These are phyloP conservation scores for Artemisia argyi DNA, from an alignment of 129 eudicot species.

Conservation along the genomic window DNA sequence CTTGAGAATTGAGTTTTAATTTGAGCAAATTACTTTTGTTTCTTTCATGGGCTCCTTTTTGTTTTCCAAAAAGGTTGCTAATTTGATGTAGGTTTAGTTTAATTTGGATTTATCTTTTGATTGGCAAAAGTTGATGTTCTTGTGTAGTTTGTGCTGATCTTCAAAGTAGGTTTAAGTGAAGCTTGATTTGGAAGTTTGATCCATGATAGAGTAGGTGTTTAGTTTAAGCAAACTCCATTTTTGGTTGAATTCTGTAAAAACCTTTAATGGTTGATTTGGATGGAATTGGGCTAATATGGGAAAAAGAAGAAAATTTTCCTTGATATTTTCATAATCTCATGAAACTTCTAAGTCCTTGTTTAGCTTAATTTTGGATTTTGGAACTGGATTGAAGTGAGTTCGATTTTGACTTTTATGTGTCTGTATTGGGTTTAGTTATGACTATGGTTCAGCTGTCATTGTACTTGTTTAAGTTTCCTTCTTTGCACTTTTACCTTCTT, in stretches of 20 bases:
- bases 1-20: no score
- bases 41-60: neutral
- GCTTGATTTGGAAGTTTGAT: conserved; percentile 21
- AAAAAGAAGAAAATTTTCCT: neutral
- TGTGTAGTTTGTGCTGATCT: conserved; percentile 16
- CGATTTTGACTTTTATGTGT: conserved; percentile 15
- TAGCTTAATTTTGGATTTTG: conserved; percentile 17
- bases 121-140: neutral
- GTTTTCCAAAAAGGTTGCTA: neutral
- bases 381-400: neutral
- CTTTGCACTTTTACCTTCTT: no score
- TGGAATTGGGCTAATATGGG: conserved; percentile 10
- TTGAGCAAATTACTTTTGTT: no score
- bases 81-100: no score
- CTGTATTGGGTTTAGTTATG: conserved; percentile 13
- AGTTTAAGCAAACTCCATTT: conserved; percentile 11
- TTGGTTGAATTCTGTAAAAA: conserved; percentile 3
- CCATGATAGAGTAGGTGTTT: conserved; percentile 15
- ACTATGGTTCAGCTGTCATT: conserved; percentile 13
- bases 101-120: neutral
- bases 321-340: neutral
- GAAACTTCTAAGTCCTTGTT: conserved; percentile 16
- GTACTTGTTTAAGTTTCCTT: neutral
- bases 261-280: neutral
- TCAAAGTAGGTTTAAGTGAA: conserved; percentile 17